Percentiles rank a stretch among this genome's conserved stretches.
Evolutionary conservation across 2,329 filamentous ascomycete species (phyloP).

Genomic region (Arthroderma uncinatum): DNA sequence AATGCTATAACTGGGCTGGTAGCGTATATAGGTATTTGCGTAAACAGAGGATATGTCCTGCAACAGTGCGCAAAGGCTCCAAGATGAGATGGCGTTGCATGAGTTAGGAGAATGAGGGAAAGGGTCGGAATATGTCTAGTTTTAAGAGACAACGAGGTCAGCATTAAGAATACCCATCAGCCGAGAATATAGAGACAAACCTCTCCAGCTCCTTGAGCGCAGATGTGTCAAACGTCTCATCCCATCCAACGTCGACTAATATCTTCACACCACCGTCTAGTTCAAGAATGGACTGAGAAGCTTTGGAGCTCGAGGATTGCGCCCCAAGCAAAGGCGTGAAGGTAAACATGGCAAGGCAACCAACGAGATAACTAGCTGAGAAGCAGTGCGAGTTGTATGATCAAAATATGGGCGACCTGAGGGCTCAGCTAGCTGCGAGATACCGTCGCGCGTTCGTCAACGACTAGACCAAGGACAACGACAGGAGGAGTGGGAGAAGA

Average conservation of each 20-base stretch:
- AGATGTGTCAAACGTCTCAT: slow-evolving; percentile 72
- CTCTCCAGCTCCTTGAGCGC: slow-evolving; percentile 83
- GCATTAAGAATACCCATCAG: neutral
- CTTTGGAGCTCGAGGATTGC: slow-evolving; percentile 64
- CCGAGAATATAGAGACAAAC: slow-evolving; percentile 39
- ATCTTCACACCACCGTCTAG: slow-evolving; percentile 95
- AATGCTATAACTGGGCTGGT: slow-evolving; percentile 88
- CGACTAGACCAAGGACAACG: neutral
- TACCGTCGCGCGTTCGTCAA: neutral
- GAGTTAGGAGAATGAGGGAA: slow-evolving; percentile 86
- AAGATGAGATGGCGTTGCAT: slow-evolving; percentile 82
- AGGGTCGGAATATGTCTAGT: slow-evolving; percentile 76
- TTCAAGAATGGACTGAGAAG: slow-evolving; percentile 90
- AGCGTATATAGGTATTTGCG: slow-evolving; percentile 85
- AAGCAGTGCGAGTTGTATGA: neutral
- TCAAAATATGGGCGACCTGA: neutral
- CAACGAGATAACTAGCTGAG: neutral
- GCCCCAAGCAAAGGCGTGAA: slow-evolving; percentile 89
- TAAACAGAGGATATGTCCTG: slow-evolving; percentile 88
- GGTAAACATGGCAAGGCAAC: slow-evolving; percentile 62
- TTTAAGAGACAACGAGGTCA: neutral
- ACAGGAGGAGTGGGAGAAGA: neutral
- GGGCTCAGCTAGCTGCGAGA: neutral
- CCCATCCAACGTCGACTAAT: slow-evolving; percentile 90
- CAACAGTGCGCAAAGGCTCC: slow-evolving; percentile 93